A percentile compares a stretch with the other conserved stretches of the same genome.
These are phyloP conservation scores for Borealophlyctis nickersoniae DNA, from an alignment of 192 early-diverging fungal genomes.

Conservation along the genomic window DNA sequence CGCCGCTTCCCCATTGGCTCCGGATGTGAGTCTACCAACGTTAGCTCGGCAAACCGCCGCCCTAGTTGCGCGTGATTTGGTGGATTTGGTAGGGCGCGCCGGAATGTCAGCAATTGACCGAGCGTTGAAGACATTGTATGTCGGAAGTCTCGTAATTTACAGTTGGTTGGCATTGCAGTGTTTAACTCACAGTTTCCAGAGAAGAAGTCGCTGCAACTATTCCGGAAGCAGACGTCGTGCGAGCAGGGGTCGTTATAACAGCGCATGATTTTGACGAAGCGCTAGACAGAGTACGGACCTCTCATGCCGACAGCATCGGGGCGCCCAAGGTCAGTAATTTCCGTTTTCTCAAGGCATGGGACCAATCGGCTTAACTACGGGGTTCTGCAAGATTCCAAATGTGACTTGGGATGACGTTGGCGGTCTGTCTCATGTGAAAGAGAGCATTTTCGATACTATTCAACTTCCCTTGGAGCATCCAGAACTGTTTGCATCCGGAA, in stretches of 20 bases:
- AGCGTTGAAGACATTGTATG: constrained; percentile 18
- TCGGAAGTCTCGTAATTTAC: not conserved
- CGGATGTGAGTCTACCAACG: constrained; percentile 69
- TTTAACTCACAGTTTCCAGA: too few species aligned
- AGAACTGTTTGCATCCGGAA: constrained; percentile 89
- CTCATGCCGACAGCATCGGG: constrained; percentile 88
- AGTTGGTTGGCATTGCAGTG: too few species aligned
- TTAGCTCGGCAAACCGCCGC: constrained; percentile 92
- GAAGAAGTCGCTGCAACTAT: too few species aligned
- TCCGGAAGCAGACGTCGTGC: constrained; percentile 51
- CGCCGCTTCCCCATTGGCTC: constrained; percentile 53
- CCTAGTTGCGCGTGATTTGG: constrained; percentile 82
- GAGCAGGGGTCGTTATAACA: constrained; percentile 73
- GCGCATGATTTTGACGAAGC: constrained; percentile 78
- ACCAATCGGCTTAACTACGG: not conserved
- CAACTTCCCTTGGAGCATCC: constrained; percentile 94
- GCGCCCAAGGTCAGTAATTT: constrained; percentile 71
- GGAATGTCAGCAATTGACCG: too few species aligned
- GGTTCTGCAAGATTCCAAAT: constrained; percentile 72
- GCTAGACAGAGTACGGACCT: constrained; percentile 70
- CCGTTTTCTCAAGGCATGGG: not conserved
- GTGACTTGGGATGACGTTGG: constrained; percentile 98
- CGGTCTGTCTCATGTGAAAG: constrained; percentile 87
- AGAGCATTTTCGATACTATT: constrained; percentile 93
- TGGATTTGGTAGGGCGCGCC: constrained; percentile 70